Evolutionary conservation across 2,329 filamentous ascomycete species (phyloP).

Genomic region (Coniochaeta ligniaria): DNA sequence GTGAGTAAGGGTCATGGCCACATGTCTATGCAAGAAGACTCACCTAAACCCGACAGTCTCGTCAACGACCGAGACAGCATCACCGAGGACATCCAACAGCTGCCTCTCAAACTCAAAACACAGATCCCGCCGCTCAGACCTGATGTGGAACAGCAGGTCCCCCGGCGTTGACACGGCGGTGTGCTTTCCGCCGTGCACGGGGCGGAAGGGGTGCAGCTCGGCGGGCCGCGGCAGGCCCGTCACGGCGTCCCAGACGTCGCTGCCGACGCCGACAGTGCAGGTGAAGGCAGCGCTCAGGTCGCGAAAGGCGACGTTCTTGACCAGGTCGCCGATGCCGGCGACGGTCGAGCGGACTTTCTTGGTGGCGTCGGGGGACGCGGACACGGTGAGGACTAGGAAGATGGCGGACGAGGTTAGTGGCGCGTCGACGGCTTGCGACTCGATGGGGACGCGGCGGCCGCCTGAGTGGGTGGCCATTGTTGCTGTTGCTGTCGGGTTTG

Average conservation of each 20-base stretch:
- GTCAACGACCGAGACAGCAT: conserved; percentile 39
- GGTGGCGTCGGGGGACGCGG: conserved; percentile 24
- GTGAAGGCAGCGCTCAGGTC: conserved; percentile 36
- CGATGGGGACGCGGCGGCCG: conserved; percentile 16
- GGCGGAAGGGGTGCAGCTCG: conserved; percentile 43
- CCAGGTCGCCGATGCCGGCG: conserved; percentile 33
- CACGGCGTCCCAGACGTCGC: conserved; percentile 40
- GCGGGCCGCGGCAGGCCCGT: conserved; percentile 34
- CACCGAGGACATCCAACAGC: conserved; percentile 39
- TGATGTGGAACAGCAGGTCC: conserved; percentile 52
- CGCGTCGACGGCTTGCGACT: conserved; percentile 38
- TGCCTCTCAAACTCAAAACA: conserved; percentile 53
- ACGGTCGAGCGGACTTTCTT: conserved; percentile 35
- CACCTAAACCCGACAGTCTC: conserved; percentile 44
- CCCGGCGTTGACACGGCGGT: conserved; percentile 48
- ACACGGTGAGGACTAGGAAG: conserved; percentile 41
- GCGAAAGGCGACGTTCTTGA: conserved; percentile 71
- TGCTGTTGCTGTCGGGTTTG: neutral
- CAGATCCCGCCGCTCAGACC: conserved; percentile 46
- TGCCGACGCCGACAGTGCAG: conserved; percentile 49
- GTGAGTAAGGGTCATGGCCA: no score
- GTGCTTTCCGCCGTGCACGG: conserved; percentile 38
- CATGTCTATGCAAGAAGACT: neutral
- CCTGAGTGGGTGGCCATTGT: neutral
- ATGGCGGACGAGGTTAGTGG: conserved; percentile 45